These are phyloP conservation scores for Monilinia aucupariae DNA, from an alignment of 2,329 filamentous ascomycete genomes.

Conservation along the genomic window DNA sequence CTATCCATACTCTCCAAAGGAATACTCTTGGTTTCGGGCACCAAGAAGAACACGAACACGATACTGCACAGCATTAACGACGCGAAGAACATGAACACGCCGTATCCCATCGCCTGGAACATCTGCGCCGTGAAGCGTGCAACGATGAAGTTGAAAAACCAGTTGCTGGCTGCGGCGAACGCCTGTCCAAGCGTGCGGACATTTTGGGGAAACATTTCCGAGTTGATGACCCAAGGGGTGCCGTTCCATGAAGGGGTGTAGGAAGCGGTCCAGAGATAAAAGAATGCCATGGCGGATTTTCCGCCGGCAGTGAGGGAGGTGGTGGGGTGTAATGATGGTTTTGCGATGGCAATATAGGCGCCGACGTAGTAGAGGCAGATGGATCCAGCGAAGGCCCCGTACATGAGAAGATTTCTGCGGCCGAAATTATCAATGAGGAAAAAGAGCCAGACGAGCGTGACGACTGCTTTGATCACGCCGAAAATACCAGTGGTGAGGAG, in stretches of 20 bases:
- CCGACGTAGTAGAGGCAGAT: constrained; percentile 30
- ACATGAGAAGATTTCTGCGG: constrained; percentile 43
- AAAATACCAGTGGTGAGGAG: constrained; percentile 29
- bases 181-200: constrained; percentile 66
- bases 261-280: constrained; percentile 62
- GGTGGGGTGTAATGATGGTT: constrained; percentile 36
- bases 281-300: constrained; percentile 62
- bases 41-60: constrained; percentile 55
- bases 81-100: constrained; percentile 66
- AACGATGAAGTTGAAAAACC: constrained; percentile 63
- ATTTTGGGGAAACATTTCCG: constrained; percentile 44
- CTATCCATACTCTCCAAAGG: constrained; percentile 61
- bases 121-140: constrained; percentile 63
- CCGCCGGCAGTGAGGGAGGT: constrained; percentile 36
- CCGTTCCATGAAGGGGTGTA: constrained; percentile 33
- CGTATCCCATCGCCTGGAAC: constrained; percentile 54
- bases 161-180: constrained; percentile 65
- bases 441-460: constrained; percentile 43
- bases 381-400: constrained; percentile 19
- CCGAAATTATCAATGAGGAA: constrained; percentile 56
- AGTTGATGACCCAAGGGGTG: constrained; percentile 30
- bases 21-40: constrained; percentile 62
- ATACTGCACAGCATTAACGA: constrained; percentile 53
- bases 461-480: constrained; percentile 25
- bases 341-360: constrained; percentile 32